phyloP scores from a whole-genome alignment of 352 stramenopile genomes.

The Paralagenidium karlingii region DNA sequence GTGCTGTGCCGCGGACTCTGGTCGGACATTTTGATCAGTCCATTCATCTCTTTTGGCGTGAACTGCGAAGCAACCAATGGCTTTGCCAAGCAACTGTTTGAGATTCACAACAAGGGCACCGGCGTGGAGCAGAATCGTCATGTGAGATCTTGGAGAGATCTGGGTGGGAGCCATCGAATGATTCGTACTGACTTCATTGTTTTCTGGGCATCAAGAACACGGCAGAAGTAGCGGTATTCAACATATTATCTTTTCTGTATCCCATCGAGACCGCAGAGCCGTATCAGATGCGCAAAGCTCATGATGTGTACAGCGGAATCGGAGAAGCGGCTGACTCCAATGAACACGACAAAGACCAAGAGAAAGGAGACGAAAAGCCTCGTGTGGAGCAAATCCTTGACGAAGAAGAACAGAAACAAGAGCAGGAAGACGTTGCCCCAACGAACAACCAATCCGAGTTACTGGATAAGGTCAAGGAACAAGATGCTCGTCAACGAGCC shows the following conservation, averaged over 20 bases:
- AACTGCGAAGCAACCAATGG: slow-evolving; percentile 58
- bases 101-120: slow-evolving; percentile 88
- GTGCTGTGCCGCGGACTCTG: slow-evolving; percentile 80
- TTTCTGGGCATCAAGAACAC: slow-evolving; percentile 46
- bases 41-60: slow-evolving; percentile 87
- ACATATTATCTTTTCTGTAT: slow-evolving; percentile 85
- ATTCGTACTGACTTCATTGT: neutral
- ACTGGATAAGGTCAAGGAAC: slow-evolving; percentile 11
- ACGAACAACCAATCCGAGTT: neutral
- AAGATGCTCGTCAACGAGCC: slow-evolving; percentile 17
- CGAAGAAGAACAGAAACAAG: neutral
- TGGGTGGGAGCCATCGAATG: neutral
- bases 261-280: slow-evolving; percentile 78
- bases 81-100: slow-evolving; percentile 82
- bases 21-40: slow-evolving; percentile 85
- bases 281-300: slow-evolving; percentile 74
- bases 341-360: neutral
- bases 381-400: neutral
- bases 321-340: slow-evolving; percentile 14
- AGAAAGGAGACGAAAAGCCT: neutral
- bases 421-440: neutral
- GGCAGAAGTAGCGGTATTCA: slow-evolving; percentile 87
- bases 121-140: slow-evolving; percentile 91
- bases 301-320: slow-evolving; percentile 83
- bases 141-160: slow-evolving; percentile 13